These are phyloP conservation scores for Meredithiella fracta DNA, from an alignment of 2,329 filamentous ascomycete genomes.

Conservation along the genomic window DNA sequence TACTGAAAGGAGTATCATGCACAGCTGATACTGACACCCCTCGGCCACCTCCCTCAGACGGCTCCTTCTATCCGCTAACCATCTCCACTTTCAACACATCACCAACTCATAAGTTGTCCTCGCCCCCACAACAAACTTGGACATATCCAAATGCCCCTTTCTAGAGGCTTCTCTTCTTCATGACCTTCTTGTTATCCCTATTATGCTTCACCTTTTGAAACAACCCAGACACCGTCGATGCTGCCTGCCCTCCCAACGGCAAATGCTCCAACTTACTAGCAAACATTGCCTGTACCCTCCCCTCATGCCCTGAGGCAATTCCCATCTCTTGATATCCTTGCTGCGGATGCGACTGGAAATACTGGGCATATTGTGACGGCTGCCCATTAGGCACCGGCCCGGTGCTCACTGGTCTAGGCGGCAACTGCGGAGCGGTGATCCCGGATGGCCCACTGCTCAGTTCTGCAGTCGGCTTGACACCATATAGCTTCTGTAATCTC, in stretches of 20 bases:
- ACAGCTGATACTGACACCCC: too few relatives aligned
- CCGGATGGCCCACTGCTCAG: too few relatives aligned
- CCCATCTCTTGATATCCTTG: conserved; percentile 15
- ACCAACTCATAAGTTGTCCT: background rate
- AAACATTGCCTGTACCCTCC: background rate
- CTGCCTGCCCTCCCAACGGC: conserved; percentile 18
- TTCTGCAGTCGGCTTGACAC: conserved; percentile 24
- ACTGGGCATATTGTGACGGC: conserved; percentile 17
- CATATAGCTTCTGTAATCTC: conserved; percentile 53
- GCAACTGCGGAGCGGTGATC: conserved; percentile 16
- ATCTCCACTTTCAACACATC: background rate
- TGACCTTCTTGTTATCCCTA: conserved; percentile 24
- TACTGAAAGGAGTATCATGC: too few relatives aligned
- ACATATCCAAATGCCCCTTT: conserved; percentile 20
- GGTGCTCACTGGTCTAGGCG: conserved; percentile 30
- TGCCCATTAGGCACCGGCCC: conserved; percentile 19
- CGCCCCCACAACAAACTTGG: conserved; percentile 4
- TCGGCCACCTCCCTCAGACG: too few relatives aligned
- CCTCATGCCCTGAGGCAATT: conserved; percentile 15
- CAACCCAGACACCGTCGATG: conserved; percentile 31
- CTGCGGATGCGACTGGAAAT: conserved; percentile 17
- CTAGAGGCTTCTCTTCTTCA: conserved; percentile 33
- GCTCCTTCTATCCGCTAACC: background rate
- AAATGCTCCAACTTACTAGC: conserved; percentile 4
- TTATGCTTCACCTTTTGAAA: conserved; percentile 22